Base-by-base conservation (phyloP, 2,329 filamentous ascomycete species). In the Domatiomyces globalis region DNA sequence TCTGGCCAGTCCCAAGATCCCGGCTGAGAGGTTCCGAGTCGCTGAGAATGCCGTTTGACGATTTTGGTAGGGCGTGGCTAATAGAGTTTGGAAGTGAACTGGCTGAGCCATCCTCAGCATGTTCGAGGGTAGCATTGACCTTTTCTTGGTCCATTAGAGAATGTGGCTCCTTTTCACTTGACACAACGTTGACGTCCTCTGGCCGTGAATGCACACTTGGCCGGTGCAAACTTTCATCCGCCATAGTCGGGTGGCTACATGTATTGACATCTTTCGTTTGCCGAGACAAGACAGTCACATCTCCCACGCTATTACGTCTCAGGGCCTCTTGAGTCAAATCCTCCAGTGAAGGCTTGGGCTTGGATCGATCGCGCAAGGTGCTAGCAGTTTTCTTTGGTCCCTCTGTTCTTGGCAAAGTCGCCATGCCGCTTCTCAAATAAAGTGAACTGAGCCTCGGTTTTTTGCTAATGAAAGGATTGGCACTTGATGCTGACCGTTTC, bases 291-390 rank as follows among this genome's bases (percentile, higher is more conserved):
- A 2, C 9, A 2, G 2, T 39, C 33, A 39, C 33, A 10, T 39
- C 33, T 39, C 10, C 44, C 33, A 15, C 33, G 33, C 33, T 15
- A 10, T 15, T 10, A 7, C 12, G 33, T 39, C 36, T 39, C 22
- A 44, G 20, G 5, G 43, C 46, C n/a, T 19, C 9, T 45, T 42
- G 46, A 33, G 50, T 51, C 27, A 51, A 49, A 42, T 51, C 45
- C 42, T 48, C 50, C 20, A 51, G 22, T 20, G 50, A 49, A 12
- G 33, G 33, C 33, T 39, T 39, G 33, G 33, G 33, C 33, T 39
- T 39, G 10, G 12, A 15, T 39, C 10, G 33, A 7, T 39, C 33
- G 12, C 33, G 33, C 33, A 39, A 4, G 4, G 12, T 39, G 33
- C 33, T 39, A 1, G 15, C 15, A 15, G 33, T 2, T 15, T 39